Evolutionary conservation across 352 stramenopile species (phyloP), one percentile per base, ranked within the genome.

Genomic region (Globisporangium nagaii): DNA sequence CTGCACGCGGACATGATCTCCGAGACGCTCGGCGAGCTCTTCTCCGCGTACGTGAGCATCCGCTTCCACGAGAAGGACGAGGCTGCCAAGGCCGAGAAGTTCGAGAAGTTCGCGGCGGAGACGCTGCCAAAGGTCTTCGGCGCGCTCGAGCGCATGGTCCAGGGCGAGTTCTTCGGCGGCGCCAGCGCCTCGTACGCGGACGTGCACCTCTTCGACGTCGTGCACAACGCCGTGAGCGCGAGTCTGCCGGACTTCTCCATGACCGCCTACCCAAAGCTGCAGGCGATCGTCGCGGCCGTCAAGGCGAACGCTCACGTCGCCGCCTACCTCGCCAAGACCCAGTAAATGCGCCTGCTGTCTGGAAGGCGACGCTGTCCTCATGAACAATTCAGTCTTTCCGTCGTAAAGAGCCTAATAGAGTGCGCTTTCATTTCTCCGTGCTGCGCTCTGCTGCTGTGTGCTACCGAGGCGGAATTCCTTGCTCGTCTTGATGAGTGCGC

Each of bases 91-190:
- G 55, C 55, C 3, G 30, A 35, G 20, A 55, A 54, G 36, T 34
- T 28, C 45, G 48, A 49, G 45, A 30, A n/a, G 31, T 51, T 62
- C 15, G 19, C 31, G 15, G 24, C 9, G 4, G 44, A 46, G 27
- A 17, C 27, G 11, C 13, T 51, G 11, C 45, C 55, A 8, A 62
- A 62, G 45, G 15, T 22, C 34, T 50, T 92, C 25, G 39, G 30
- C 7, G 43, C 58, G 27, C 50, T 90, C 1, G 73, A 89, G 58
- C 65, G 53, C 28, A 36, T 71, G 20, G 62, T 88, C n/a, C 24
- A 60, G 19, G 75, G 73, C 28, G 68, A 67, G 48, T 88, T 79
- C 50, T 66, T 90, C 49, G 53, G 72, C 3, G 79, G 74, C 24
- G 73, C 81, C 41, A 68, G 65, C 43, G 2, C 65, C 11, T 68